Base-by-base conservation (phyloP, 768 basidiomycete species). In the Mrakia gelida region DNA sequence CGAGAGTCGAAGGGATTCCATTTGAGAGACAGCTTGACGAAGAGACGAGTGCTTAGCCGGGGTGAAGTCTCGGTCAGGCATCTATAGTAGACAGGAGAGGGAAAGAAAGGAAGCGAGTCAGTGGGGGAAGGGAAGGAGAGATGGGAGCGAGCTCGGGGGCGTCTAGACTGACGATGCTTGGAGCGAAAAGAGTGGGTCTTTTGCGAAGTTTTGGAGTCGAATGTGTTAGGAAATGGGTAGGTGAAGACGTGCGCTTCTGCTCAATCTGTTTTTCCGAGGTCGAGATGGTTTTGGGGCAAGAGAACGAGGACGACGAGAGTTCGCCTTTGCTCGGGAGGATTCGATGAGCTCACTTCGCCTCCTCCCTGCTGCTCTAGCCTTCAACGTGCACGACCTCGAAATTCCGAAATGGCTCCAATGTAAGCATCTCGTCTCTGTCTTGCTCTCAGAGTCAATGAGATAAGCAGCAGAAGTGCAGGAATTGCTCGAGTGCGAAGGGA, bases 1-100 rank as follows among this genome's bases (percentile, higher is more conserved):
- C 1, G 76, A 77, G 13, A 77, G 76, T 41, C 56, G 43, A 41
- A 77, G 76, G 3, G 56, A 62, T 54, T 77, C 76, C 67, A 77
- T 68, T 54, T 77, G 76, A 16, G 76, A 56, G 41, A 77, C 70
- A 34, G 76, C 76, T n/a, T 71, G 56, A 9, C 76, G 56, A 10
- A 77, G 76, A 15, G 76, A 72, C 10, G 76, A 77, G 70, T 77
- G 76, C 41, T 72, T 77, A 2, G 76, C 76, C 11, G 76, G 76
- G 11, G 76, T 77, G 70, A 77, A 77, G 61, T 70, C 67, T 41
- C 67, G 41, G 41, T 70, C 41, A 18, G 67, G 34, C 67, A 70
- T 70, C 67, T 70, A 41, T 10, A 38, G 32, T 38, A 32, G 63
- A 30, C 4, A 11, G 13, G 15, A 11, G 16, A 6, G 63, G 18